A percentile compares a stretch with the other conserved stretches of the same genome.
Evolutionary conservation across 768 basidiomycete genomes (phyloP).

Genomic region (Tremella fuciformis): DNA sequence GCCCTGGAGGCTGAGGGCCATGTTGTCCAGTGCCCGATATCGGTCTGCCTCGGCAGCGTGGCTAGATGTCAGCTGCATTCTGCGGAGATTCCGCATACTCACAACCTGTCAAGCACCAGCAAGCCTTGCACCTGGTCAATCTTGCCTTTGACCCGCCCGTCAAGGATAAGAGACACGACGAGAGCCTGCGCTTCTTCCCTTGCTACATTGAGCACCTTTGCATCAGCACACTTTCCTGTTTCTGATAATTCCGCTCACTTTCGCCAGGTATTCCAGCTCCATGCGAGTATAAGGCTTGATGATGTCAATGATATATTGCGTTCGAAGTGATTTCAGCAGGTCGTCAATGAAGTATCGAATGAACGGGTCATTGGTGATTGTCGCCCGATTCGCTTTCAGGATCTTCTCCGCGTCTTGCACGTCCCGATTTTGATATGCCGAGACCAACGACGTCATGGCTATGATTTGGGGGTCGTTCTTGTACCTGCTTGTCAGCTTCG

Average conservation of each 20-base stretch:
- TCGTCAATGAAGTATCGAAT: slow-evolving; percentile 96
- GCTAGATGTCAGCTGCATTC: slow-evolving; percentile 1
- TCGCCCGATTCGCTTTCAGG: slow-evolving; percentile 82
- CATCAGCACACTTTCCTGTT: neutral
- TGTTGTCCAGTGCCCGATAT: neutral
- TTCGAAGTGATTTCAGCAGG: slow-evolving; percentile 85
- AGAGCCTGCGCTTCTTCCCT: slow-evolving; percentile 89
- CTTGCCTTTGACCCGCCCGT: slow-evolving; percentile 93
- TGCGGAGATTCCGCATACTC: slow-evolving; percentile 17
- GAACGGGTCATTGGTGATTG: slow-evolving; percentile 94
- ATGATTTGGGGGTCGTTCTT: slow-evolving; percentile 94
- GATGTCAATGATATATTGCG: slow-evolving; percentile 94
- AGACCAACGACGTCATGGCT: slow-evolving; percentile 96
- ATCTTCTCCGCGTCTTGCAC: slow-evolving; percentile 98
- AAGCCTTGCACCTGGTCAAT: slow-evolving; percentile 96
- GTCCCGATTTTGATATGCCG: slow-evolving; percentile 92
- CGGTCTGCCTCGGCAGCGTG: neutral
- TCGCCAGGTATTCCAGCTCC: slow-evolving; percentile 87
- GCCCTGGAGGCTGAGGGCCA: neutral
- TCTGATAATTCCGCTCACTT: slow-evolving; percentile 56
- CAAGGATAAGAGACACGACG: slow-evolving; percentile 85
- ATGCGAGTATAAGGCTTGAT: slow-evolving; percentile 96
- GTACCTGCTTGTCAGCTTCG: slow-evolving; percentile 60
- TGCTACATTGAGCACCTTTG: slow-evolving; percentile 91
- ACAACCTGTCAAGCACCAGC: slow-evolving; percentile 80